phyloP scores from a whole-genome alignment of 495 filamentous ascomycete genomes.

The Annulohypoxylon bovei region DNA sequence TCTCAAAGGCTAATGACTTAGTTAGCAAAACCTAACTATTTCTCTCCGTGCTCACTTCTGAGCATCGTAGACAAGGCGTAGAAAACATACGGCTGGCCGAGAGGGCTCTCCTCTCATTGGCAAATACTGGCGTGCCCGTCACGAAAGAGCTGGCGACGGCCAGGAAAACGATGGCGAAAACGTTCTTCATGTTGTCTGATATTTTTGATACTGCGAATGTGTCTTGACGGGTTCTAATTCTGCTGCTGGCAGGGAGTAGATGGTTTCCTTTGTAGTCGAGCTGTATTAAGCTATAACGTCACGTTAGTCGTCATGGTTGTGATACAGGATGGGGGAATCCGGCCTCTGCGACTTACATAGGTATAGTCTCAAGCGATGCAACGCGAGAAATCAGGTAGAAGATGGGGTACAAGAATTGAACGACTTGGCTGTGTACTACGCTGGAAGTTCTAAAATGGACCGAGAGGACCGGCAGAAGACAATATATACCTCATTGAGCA shows the following conservation, averaged over 20 bases:
- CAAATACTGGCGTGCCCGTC: slow-evolving; percentile 15
- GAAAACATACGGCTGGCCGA: slow-evolving; percentile 1
- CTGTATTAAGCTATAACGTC: slow-evolving; percentile 6
- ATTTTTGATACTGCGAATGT: slow-evolving; percentile 12
- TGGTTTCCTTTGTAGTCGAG: slow-evolving; percentile 16
- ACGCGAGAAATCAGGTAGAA: background rate
- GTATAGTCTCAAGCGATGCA: slow-evolving; percentile 6
- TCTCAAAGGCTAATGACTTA: slow-evolving; percentile 1
- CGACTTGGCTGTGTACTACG: background rate
- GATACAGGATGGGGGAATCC: background rate
- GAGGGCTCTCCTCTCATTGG: slow-evolving; percentile 13
- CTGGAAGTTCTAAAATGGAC: background rate
- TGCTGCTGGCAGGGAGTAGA: background rate
- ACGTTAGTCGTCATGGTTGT: slow-evolving; percentile 11
- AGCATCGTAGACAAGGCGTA: no score
- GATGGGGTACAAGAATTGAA: slow-evolving; percentile 22
- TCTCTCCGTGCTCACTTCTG: background rate
- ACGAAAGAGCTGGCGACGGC: slow-evolving; percentile 29
- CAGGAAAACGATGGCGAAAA: slow-evolving; percentile 23
- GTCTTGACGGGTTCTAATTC: slow-evolving; percentile 8
- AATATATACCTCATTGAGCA: slow-evolving; percentile 22
- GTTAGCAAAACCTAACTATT: background rate
- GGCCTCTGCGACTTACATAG: slow-evolving; percentile 1
- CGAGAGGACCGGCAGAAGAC: background rate
- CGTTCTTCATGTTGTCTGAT: slow-evolving; percentile 35